phyloP scores from a whole-genome alignment of 2,329 filamentous ascomycete species.

The Clonostachys solani region DNA sequence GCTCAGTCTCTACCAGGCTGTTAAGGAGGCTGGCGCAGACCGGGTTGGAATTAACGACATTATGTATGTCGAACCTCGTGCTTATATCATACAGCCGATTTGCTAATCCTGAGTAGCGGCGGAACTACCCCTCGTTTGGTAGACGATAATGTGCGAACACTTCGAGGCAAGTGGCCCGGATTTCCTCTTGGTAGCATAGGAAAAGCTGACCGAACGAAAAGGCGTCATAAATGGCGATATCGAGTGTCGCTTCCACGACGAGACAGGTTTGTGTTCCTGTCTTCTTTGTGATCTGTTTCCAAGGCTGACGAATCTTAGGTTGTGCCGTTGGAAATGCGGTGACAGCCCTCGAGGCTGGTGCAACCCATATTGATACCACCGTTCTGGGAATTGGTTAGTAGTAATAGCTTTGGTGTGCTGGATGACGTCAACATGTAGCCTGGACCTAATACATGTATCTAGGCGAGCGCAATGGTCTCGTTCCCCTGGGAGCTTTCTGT shows the following conservation, averaged over 20 bases:
- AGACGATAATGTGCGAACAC: slow-evolving; percentile 80
- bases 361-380: slow-evolving; percentile 65
- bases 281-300: too few relatives aligned
- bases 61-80: neutral
- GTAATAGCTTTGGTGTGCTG: neutral
- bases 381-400: slow-evolving; percentile 39
- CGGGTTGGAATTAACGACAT: slow-evolving; percentile 3
- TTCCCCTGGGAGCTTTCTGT: slow-evolving; percentile 24
- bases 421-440: too few relatives aligned
- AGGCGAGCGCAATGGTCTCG: slow-evolving; percentile 59
- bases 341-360: slow-evolving; percentile 82
- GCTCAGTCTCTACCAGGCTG: slow-evolving; percentile 68
- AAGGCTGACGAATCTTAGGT: neutral
- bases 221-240: slow-evolving; percentile 59
- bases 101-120: neutral
- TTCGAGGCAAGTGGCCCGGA: slow-evolving; percentile 23
- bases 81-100: too few relatives aligned
- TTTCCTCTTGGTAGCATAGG: too few relatives aligned
- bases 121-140: slow-evolving; percentile 76
- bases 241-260: slow-evolving; percentile 25
- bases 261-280: slow-evolving; percentile 65
- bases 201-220: neutral
- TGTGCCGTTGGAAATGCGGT: slow-evolving; percentile 87
- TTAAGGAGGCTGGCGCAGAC: slow-evolving; percentile 2
- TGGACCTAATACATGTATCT: neutral